Conservation (phyloP, 495 filamentous ascomycete species). For the Penicillium goetzii region DNA sequence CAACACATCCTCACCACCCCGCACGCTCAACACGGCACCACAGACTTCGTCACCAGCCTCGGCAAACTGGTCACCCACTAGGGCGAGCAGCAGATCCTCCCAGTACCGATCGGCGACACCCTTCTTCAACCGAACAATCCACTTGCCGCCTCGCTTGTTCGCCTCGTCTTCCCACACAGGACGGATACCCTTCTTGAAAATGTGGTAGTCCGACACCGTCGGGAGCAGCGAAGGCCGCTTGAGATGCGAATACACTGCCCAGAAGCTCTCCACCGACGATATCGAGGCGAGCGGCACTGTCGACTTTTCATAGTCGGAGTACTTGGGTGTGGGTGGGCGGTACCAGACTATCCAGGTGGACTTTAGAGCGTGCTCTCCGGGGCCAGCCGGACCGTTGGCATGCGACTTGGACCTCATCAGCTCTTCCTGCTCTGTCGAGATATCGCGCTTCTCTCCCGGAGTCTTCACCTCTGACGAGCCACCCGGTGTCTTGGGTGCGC, state of each 20-base stretch:
- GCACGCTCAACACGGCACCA: conserved; percentile 88
- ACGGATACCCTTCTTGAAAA: conserved; percentile 95
- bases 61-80: conserved; percentile 92
- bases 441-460: conserved; percentile 68
- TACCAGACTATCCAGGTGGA: conserved; percentile 97
- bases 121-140: conserved; percentile 95
- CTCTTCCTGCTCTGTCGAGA: conserved; percentile 58
- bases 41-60: conserved; percentile 95
- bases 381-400: conserved; percentile 44
- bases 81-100: conserved; percentile 90
- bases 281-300: conserved; percentile 82
- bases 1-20: conserved; percentile 94
- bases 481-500: conserved; percentile 86
- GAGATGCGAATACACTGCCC: conserved; percentile 86
- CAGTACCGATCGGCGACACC: conserved; percentile 96
- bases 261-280: conserved; percentile 87
- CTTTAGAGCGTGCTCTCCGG: conserved; percentile 67
- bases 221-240: conserved; percentile 87
- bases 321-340: conserved; percentile 91
- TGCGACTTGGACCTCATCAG: conserved; percentile 51
- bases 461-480: conserved; percentile 75
- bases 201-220: conserved; percentile 94
- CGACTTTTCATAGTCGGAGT: conserved; percentile 98
- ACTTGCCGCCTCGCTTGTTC: conserved; percentile 95
- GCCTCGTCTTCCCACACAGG: conserved; percentile 99